phyloP scores from a whole-genome alignment of 768 basidiomycete genomes.

The Auricularia auricula-judae region DNA sequence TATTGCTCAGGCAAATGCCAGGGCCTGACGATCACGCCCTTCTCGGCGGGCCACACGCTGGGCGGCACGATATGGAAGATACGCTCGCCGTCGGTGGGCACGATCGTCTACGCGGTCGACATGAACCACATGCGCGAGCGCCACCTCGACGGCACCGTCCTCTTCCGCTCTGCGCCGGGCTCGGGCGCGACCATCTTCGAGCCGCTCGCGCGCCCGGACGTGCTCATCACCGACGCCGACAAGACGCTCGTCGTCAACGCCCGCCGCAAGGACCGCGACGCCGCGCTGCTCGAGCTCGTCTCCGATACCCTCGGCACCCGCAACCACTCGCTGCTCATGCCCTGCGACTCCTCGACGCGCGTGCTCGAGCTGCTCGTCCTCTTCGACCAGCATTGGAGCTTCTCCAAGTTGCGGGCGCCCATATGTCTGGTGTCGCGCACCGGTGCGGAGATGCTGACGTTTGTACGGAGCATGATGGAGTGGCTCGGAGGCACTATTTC shows the following conservation, averaged over 20 bases:
- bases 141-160: constrained; percentile 87
- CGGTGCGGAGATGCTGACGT: constrained; percentile 85
- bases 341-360: constrained; percentile 90
- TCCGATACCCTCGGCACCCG: constrained; percentile 73
- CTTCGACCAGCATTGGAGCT: constrained; percentile 96
- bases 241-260: constrained; percentile 73
- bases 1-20: constrained; percentile 64
- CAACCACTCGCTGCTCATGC: constrained; percentile 69
- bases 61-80: constrained; percentile 99
- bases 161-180: constrained; percentile 41
- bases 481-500: constrained; percentile 95
- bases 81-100: constrained; percentile 93
- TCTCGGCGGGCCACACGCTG: constrained; percentile 88
- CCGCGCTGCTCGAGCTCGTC: constrained; percentile 81
- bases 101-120: constrained; percentile 88
- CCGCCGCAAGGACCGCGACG: constrained; percentile 82
- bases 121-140: constrained; percentile 95
- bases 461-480: constrained; percentile 95
- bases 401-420: constrained; percentile 59
- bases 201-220: constrained; percentile 77
- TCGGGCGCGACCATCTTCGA: constrained; percentile 61
- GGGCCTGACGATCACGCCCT: constrained; percentile 88
- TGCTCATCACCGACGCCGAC: constrained; percentile 89
- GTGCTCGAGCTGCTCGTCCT: constrained; percentile 91
- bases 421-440: constrained; percentile 91